Conservation (phyloP, 768 basidiomycete species). For the Tylopilus sp. region DNA sequence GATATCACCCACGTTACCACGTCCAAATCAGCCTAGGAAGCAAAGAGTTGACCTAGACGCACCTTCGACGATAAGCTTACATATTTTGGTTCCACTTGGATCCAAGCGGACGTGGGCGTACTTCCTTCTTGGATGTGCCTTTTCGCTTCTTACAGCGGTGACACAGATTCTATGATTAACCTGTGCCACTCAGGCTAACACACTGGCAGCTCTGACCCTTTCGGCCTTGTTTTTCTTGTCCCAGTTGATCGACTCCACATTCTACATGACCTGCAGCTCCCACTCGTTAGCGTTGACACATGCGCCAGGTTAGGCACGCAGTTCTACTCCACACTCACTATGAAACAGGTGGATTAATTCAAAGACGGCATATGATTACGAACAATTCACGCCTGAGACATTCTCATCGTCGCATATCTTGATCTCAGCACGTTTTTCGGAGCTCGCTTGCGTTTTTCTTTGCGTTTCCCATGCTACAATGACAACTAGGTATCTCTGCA, state of each 20-base stretch:
- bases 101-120: background rate
- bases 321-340: conserved; percentile 1
- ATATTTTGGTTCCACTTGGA: background rate
- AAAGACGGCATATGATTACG: too few relatives aligned
- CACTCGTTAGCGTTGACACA: background rate
- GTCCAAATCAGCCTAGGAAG: too few relatives aligned
- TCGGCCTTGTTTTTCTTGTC: conserved; percentile 3
- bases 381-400: too few relatives aligned
- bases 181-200: too few relatives aligned
- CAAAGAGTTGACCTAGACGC: too few relatives aligned
- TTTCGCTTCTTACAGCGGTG: background rate
- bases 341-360: too few relatives aligned
- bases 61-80: background rate
- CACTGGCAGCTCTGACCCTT: background rate
- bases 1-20: too few relatives aligned
- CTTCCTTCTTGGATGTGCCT: background rate
- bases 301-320: background rate
- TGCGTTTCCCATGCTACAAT: background rate
- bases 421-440: background rate
- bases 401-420: background rate
- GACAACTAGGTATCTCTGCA: background rate
- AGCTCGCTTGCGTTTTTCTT: background rate
- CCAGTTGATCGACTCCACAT: background rate
- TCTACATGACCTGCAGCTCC: background rate
- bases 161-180: too few relatives aligned